phyloP scores from a whole-genome alignment of 768 basidiomycete genomes.

The Lactarius trivialis region DNA sequence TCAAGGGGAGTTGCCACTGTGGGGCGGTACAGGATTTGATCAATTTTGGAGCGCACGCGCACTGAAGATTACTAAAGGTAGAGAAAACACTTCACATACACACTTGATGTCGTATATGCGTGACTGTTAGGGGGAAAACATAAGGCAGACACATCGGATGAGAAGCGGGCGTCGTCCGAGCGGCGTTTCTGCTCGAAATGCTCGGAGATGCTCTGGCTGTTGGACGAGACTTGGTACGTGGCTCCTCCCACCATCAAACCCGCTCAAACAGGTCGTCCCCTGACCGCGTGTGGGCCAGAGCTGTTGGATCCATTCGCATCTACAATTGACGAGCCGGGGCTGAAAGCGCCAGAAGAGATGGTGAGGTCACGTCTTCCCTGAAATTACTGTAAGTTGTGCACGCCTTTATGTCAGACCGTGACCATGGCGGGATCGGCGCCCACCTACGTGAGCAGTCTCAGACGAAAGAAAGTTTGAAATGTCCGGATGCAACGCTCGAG shows the following conservation, averaged over 20 bases:
- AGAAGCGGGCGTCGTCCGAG: slow-evolving; percentile 46
- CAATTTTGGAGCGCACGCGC: slow-evolving; percentile 50
- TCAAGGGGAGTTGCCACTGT: slow-evolving; percentile 37
- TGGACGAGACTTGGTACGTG: slow-evolving; percentile 46
- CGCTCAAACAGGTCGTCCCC: background rate
- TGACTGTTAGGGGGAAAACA: slow-evolving; percentile 24
- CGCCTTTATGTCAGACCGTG: background rate
- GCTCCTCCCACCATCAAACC: background rate
- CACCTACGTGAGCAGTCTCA: slow-evolving; percentile 54
- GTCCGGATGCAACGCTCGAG: slow-evolving; percentile 44
- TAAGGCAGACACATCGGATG: slow-evolving; percentile 45
- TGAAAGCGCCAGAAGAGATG: slow-evolving; percentile 45
- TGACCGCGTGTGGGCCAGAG: slow-evolving; percentile 39
- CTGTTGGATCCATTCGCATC: slow-evolving; percentile 63
- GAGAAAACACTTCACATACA: slow-evolving; percentile 32
- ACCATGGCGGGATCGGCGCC: slow-evolving; percentile 41
- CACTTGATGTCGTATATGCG: background rate
- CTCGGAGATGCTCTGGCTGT: slow-evolving; percentile 62
- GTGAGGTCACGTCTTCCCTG: slow-evolving; percentile 29
- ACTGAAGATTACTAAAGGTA: slow-evolving; percentile 44
- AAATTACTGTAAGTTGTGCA: background rate
- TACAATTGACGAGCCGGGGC: slow-evolving; percentile 54
- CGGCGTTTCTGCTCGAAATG: slow-evolving; percentile 60
- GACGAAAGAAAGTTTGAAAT: slow-evolving; percentile 41
- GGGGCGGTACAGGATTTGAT: slow-evolving; percentile 54